phyloP scores from a whole-genome alignment of 2,329 filamentous ascomycete species.

The Sporothrix euskadiensis region DNA sequence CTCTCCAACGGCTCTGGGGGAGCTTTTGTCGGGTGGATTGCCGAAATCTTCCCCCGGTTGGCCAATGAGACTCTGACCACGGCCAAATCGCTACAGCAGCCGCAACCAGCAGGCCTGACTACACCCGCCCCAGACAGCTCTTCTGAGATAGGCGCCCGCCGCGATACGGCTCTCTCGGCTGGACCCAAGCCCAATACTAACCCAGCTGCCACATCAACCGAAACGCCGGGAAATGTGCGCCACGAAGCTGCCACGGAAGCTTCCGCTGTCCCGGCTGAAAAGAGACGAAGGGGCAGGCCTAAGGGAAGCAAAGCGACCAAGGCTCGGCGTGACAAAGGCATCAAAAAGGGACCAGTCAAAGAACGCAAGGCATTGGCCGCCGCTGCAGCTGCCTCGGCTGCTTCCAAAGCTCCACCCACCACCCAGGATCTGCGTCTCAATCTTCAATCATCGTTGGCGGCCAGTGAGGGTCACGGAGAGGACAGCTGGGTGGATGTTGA shows the following conservation, averaged over 20 bases:
- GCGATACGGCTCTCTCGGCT: background rate
- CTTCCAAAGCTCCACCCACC: background rate
- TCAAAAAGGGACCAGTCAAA: conserved; percentile 48
- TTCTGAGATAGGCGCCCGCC: background rate
- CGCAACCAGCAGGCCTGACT: background rate
- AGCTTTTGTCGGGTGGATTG: conserved; percentile 61
- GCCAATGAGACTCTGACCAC: conserved; percentile 18
- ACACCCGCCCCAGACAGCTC: background rate
- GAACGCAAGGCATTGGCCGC: conserved; percentile 25
- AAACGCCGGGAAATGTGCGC: background rate
- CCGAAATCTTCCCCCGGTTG: conserved; percentile 61
- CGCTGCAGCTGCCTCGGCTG: conserved; percentile 13
- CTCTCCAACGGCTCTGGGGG: conserved; percentile 58
- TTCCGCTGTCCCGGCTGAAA: conserved; percentile 34
- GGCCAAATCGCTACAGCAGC: conserved; percentile 11
- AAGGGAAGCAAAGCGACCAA: conserved; percentile 58
- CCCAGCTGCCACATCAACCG: background rate
- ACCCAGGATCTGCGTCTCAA: background rate
- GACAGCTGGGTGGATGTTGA: conserved; percentile 52
- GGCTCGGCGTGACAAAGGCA: conserved; percentile 51
- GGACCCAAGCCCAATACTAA: background rate
- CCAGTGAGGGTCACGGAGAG: conserved; percentile 36
- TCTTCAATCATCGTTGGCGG: background rate
- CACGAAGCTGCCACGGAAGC: background rate
- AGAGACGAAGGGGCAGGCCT: conserved; percentile 54